Evolutionary conservation across 352 stramenopile genomes (phyloP).

Genomic region (Globisporangium radiosum): DNA sequence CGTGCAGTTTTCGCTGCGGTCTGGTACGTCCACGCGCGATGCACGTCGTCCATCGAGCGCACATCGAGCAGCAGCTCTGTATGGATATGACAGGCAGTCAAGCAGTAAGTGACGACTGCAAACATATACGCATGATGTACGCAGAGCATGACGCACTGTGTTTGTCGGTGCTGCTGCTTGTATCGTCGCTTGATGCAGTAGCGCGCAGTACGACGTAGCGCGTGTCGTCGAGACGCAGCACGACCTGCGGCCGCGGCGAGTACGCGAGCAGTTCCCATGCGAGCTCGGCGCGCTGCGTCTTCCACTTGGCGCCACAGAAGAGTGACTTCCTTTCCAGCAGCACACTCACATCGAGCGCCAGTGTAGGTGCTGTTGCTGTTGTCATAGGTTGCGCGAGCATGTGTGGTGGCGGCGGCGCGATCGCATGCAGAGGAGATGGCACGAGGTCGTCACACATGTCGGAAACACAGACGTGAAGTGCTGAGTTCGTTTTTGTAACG

Average conservation of each 20-base stretch:
- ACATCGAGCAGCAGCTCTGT: constrained; percentile 27
- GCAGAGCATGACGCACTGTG: constrained; percentile 8
- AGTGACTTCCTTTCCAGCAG: constrained; percentile 26
- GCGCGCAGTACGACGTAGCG: constrained; percentile 20
- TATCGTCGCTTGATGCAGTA: neutral
- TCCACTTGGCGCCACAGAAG: constrained; percentile 35
- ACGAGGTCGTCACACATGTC: too few relatives aligned
- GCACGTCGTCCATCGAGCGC: constrained; percentile 34
- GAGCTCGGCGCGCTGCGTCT: constrained; percentile 15
- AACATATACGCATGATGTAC: neutral
- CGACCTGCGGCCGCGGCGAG: constrained; percentile 21
- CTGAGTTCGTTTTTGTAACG: too few relatives aligned
- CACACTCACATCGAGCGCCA: constrained; percentile 25
- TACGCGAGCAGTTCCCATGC: constrained; percentile 22
- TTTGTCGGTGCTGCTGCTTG: constrained; percentile 1
- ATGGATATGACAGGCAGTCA: neutral
- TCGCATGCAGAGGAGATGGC: too few relatives aligned
- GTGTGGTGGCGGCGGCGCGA: too few relatives aligned
- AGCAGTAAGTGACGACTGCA: neutral
- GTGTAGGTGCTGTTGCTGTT: neutral
- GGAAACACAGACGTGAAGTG: too few relatives aligned
- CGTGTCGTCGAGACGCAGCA: constrained; percentile 22
- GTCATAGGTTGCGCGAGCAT: too few relatives aligned
- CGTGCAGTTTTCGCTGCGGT: constrained; percentile 27
- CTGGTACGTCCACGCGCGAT: constrained; percentile 30